Evolutionary conservation across 2,329 filamentous ascomycete species (phyloP), one percentile per base, ranked within the genome.

Genomic region (Macrophomina phaseolina): DNA sequence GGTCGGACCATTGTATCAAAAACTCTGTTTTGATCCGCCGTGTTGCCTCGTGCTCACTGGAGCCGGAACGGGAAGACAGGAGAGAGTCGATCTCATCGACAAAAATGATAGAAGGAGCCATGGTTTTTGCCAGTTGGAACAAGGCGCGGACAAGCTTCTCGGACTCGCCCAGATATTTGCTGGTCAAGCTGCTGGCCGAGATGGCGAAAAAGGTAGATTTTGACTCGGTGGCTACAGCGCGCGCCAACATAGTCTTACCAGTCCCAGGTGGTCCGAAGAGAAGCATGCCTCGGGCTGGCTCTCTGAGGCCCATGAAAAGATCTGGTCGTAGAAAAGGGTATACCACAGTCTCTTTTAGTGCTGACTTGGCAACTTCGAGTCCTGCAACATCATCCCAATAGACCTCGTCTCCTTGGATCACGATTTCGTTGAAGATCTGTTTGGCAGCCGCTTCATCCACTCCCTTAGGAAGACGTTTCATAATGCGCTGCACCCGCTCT

Each of bases 1-100:
- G 81, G 75, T 97, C 93, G 67, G 92, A 95, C 95, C 95, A 99
- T 75, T 97, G 94, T 34, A 99, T 97, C 36, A 99, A 82, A 73
- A 99, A 99, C 75, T 99, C 95, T 0, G 95, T 99, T 81, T 99
- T 99, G 75, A 97, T 97, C 65, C 95, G 87, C 67, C 94, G 86
- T 0, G 93, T 97, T 0, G 95, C 93, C 79, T 99, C 95, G 73
- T 98, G 92, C 74, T 98, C 95, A 1, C 92, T 90, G 3, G 90
- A 90, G 0, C 92, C 92, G 6, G 91, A 91, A 62, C 95, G 86
- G 16, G 93, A 89, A 0, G 93, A 97, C 0, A 99, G 85, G 0
- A 99, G 82, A 0, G 94, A 97, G 77, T 99, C 95, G 69, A 99
- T 99, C 77, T 99, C 95, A 74, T 99, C 95, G 4, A 99, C 93